Base-by-base conservation (phyloP, 305 asterid genomes). In the Rubia peregrina region DNA sequence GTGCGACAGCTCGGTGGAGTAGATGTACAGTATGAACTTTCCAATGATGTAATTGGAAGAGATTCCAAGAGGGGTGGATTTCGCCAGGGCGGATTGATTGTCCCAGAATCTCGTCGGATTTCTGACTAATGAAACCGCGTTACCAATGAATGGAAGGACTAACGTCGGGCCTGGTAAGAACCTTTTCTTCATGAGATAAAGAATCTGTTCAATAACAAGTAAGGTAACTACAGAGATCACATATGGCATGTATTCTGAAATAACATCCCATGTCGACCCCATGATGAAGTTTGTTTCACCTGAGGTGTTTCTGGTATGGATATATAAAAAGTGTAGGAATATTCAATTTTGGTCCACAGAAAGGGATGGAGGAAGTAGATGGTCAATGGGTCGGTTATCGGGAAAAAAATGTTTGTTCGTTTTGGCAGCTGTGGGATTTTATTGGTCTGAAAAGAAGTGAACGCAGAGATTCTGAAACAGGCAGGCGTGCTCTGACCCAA, bases 41-140 rank as follows among this genome's bases (percentile, higher is more conserved):
- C 68, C 68, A 17, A 40, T 40, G 51, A 64, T 19, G 68, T 64
- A 64, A 26, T 64, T 64, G 9, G 68, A 17, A 24, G 68, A 64
- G 51, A 64, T 64, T 64, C 68, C 68, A 5, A 64, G 68, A n/a
- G 51, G 68, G 51, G 51, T 64, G 16, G 68, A 64, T 40, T 64
- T 64, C 12, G 68, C 68, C 12, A 64, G 22, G 68, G 51, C 10
- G 14, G 68, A 64, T 9, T 64, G 68, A 3, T 17, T 64, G 68
- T 40, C 68, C 68, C 68, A 64, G 51, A 40, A 64, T n/a, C 7
- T 9, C 2, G 68, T 64, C 49, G 68, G 68, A 64, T 64, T 40
- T 40, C 49, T 38, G 16, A 64, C 68, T n/a, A 64, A 17, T 64
- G 68, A 64, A 64, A 64, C 9, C 13, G 68, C 68, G 30, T 40